A percentile compares a stretch with the other conserved stretches of the same genome.
Evolutionary conservation across 805 yeast species (phyloP).

Genomic region (Helenozyma baotianmanensis): DNA sequence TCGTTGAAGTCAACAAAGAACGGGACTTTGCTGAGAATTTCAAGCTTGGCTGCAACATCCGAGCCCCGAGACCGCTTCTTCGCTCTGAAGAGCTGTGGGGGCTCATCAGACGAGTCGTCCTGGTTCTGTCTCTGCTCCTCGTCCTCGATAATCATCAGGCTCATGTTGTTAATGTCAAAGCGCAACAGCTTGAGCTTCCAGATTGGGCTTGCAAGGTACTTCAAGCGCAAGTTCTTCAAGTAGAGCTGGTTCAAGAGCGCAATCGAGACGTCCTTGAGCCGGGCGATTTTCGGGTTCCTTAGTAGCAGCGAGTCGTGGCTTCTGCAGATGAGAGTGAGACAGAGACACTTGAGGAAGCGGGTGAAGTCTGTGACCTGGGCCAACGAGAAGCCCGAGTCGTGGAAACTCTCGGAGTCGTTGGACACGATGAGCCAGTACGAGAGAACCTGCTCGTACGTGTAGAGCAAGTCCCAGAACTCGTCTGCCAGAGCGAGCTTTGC

Average conservation of each 20-base stretch:
- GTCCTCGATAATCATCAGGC: slow-evolving; percentile 36
- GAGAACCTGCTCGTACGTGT: slow-evolving; percentile 54
- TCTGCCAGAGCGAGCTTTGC: too few species aligned
- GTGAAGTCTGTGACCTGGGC: slow-evolving; percentile 40
- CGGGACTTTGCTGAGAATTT: slow-evolving; percentile 61
- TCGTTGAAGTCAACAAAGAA: slow-evolving; percentile 73
- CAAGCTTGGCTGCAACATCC: slow-evolving; percentile 27
- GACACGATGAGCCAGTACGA: slow-evolving; percentile 65
- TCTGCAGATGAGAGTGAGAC: slow-evolving; percentile 47
- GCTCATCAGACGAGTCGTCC: slow-evolving; percentile 13
- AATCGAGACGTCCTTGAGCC: slow-evolving; percentile 35
- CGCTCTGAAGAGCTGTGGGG: slow-evolving; percentile 2
- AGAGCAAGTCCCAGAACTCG: slow-evolving; percentile 40
- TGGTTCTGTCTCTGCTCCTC: slow-evolving; percentile 30
- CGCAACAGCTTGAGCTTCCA: slow-evolving; percentile 45
- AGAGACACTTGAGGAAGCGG: slow-evolving; percentile 45
- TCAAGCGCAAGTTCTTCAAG: slow-evolving; percentile 58
- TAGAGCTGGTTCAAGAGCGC: slow-evolving; percentile 60
- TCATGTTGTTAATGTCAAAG: slow-evolving; percentile 33
- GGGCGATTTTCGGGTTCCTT: not conserved
- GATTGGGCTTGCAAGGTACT: slow-evolving; percentile 42
- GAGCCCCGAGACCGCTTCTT: slow-evolving; percentile 5
- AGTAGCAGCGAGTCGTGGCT: not conserved
- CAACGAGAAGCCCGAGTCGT: slow-evolving; percentile 35
- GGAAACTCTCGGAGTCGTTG: slow-evolving; percentile 57